Evolutionary conservation across 495 filamentous ascomycete species (phyloP), one percentile per base, ranked within the genome.

Genomic region (Copromyces sp.): DNA sequence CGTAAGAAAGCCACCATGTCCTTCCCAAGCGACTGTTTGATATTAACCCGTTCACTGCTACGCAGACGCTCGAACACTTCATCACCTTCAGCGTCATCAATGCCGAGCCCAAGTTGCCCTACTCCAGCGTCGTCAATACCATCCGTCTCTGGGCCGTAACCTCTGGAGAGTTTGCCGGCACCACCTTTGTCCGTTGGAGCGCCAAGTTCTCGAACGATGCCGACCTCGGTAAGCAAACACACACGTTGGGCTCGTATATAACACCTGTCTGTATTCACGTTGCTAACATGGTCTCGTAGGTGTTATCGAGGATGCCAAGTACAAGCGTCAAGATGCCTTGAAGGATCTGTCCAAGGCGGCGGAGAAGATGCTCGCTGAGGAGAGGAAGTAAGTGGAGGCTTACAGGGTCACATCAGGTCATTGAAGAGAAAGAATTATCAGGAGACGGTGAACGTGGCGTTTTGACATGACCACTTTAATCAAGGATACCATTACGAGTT

Each of bases 21-120:
- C 68, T 20, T 69, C 69, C 4, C 37, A 45, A 9, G 68, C 40
- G 2, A 24, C 39, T 16, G 37, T 59, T 65, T 7, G 11, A n/a
- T 41, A 9, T 35, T 53, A 38, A 32, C 4, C 0, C 2, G 14
- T 32, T 7, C 6, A n/a, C 12, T 69, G 47, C 42, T 70, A 16
- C n/a, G 16, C 69, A 91, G 89, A 85, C 85, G 68, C 87, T 92
- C 78, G 86, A 91, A 71, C 89, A 92, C 81, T 91, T 84, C 82
- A 90, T 92, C 76, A 92, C 89, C 9, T 92, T 90, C 83, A 87
- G 84, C 71, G 82, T 90, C 81, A 92, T 92, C 81, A 84, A 85
- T 20, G 82, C 88, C 8, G 80, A 86, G 74, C 90, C 90, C 12
- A 77, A 82, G 68, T 83, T 91, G 32, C 83, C 77, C 53, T 91